Evolutionary conservation across 2,329 filamentous ascomycete genomes (phyloP).

Genomic region (Microsporum ferrugineum): DNA sequence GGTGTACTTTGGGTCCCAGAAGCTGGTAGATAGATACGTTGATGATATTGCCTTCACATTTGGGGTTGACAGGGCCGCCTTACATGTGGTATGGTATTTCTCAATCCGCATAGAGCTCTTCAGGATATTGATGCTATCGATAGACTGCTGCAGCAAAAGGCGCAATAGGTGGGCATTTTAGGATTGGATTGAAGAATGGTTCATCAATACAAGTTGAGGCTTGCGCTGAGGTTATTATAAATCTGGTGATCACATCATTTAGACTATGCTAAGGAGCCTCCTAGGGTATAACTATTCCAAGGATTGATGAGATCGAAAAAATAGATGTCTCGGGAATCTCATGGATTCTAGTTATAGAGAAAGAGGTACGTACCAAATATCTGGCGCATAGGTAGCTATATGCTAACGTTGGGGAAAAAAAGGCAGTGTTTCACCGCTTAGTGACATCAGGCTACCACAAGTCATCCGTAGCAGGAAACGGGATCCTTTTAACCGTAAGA

Average conservation of each 20-base stretch:
- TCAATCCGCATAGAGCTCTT: neutral
- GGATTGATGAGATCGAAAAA: constrained; percentile 33
- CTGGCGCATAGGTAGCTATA: neutral
- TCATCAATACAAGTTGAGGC: constrained; percentile 30
- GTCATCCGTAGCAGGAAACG: constrained; percentile 30
- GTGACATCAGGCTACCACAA: constrained; percentile 39
- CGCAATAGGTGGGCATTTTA: constrained; percentile 29
- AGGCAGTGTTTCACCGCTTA: constrained; percentile 52
- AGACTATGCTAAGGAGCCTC: constrained; percentile 18
- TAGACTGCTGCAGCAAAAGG: constrained; percentile 37
- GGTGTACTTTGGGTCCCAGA: constrained; percentile 46
- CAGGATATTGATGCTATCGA: neutral
- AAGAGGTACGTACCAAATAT: constrained; percentile 39
- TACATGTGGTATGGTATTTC: constrained; percentile 44
- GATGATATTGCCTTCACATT: constrained; percentile 53
- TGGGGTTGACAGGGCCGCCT: constrained; percentile 40
- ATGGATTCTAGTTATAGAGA: constrained; percentile 54
- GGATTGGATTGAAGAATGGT: constrained; percentile 17
- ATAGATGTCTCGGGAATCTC: constrained; percentile 36
- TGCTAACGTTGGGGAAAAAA: neutral
- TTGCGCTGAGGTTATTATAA: constrained; percentile 19
- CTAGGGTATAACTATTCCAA: constrained; percentile 45
- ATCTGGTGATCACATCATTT: constrained; percentile 11
- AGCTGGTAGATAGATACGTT: constrained; percentile 46
- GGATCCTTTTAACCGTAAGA: constrained; percentile 47